Conservation (phyloP, 164 flowering plant genomes). For the Nelumbo lutea region DNA sequence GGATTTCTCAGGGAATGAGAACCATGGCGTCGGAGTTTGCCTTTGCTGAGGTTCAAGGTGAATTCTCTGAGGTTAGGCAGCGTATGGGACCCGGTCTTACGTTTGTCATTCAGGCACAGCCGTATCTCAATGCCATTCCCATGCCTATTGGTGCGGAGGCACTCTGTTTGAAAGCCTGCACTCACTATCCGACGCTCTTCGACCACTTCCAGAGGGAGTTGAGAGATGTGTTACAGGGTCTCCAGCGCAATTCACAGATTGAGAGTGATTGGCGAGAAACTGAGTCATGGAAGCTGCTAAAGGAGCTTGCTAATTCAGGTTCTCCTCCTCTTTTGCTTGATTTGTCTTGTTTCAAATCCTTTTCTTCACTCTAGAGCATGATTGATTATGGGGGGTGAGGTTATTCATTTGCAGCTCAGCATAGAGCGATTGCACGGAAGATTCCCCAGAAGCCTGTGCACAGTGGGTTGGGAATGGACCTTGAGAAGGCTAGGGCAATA, state of each 20-base stretch:
- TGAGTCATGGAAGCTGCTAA: constrained; percentile 79
- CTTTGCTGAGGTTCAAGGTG: constrained; percentile 60
- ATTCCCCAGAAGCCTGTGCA: constrained; percentile 36
- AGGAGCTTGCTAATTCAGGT: constrained; percentile 76
- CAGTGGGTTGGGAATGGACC: constrained; percentile 66
- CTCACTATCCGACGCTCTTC: constrained; percentile 86
- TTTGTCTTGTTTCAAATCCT: background rate
- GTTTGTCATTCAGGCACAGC: constrained; percentile 80
- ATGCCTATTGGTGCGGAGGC: constrained; percentile 83
- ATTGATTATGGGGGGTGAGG: background rate
- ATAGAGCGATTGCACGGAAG: constrained; percentile 63
- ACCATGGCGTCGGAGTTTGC: constrained; percentile 82
- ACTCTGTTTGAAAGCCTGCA: constrained; percentile 71
- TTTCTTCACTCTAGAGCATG: background rate
- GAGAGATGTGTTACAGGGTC: constrained; percentile 55
- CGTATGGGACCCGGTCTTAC: constrained; percentile 70
- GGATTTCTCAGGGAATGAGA: constrained; percentile 75
- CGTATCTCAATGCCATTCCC: constrained; percentile 71
- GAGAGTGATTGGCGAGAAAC: constrained; percentile 53
- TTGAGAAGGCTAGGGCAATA: constrained; percentile 57
- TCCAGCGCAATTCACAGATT: constrained; percentile 35
- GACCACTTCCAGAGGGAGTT: constrained; percentile 91
- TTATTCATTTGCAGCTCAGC: constrained; percentile 58
- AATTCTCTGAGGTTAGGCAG: constrained; percentile 55
- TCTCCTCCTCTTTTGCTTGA: background rate